Evolutionary conservation across 73 alveolate species (phyloP).

Genomic region (Durusdinium trenchii): DNA sequence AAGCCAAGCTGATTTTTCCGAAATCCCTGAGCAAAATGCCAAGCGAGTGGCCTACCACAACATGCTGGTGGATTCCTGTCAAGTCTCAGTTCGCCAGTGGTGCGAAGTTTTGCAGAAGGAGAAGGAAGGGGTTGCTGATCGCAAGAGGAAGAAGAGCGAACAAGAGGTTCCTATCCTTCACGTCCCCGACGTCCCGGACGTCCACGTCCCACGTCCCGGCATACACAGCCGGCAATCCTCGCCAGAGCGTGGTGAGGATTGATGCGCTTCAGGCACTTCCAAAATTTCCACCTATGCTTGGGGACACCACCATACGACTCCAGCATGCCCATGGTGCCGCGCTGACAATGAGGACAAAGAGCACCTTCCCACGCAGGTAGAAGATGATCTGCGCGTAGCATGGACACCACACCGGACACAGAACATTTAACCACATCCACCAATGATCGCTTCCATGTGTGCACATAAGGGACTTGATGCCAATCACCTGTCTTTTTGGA

Average conservation of each 20-base stretch:
- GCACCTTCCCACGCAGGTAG: not conserved
- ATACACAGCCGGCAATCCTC: no score
- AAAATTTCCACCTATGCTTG: no score
- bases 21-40: not conserved
- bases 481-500: not conserved
- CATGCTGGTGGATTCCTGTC: slow-evolving; percentile 9
- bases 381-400: not conserved
- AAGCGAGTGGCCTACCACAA: slow-evolving; percentile 4
- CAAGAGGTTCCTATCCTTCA: no score
- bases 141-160: not conserved
- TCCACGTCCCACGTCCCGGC: no score
- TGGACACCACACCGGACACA: not conserved
- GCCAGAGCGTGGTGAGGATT: not conserved
- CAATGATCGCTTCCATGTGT: not conserved
- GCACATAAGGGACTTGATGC: not conserved
- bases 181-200: no score
- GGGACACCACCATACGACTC: not conserved
- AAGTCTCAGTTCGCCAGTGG: not conserved
- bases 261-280: not conserved
- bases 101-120: not conserved
- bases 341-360: not conserved
- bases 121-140: not conserved
- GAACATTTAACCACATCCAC: not conserved
- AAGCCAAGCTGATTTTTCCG: not conserved
- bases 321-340: not conserved